These are phyloP conservation scores for Arabis alpina DNA, from an alignment of 345 rosid species.

Conservation along the genomic window DNA sequence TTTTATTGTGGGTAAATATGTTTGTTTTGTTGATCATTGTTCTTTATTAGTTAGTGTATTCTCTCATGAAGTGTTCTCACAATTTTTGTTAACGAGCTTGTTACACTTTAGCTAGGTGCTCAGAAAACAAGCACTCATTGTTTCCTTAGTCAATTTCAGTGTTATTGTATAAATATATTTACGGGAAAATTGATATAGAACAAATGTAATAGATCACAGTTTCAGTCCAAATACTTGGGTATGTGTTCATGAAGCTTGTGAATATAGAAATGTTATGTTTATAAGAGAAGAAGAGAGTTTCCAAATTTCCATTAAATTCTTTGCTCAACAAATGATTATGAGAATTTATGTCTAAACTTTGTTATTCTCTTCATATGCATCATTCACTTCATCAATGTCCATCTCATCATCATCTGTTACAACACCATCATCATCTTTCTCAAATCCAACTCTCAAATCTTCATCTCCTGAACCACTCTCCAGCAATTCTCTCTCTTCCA, in stretches of 20 bases:
- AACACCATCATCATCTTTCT: constrained; percentile 42
- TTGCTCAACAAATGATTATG: neutral
- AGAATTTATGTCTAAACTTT: constrained; percentile 5
- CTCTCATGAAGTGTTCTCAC: neutral
- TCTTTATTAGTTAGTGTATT: neutral
- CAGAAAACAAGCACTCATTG: neutral
- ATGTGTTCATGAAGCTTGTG: neutral
- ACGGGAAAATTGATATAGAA: neutral
- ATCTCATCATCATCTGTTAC: constrained; percentile 49
- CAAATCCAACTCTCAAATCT: constrained; percentile 39
- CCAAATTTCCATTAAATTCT: neutral
- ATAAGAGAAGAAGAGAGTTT: constrained; percentile 1
- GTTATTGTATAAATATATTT: neutral
- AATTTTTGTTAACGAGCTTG: neutral
- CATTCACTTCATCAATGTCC: constrained; percentile 50
- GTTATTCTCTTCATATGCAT: constrained; percentile 31
- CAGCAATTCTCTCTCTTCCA: constrained; percentile 49
- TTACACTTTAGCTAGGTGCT: neutral
- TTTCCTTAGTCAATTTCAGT: neutral
- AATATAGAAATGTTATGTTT: neutral
- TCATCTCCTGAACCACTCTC: constrained; percentile 48
- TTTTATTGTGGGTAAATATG: neutral
- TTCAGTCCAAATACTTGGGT: neutral
- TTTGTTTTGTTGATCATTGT: neutral
- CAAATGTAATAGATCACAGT: neutral